These are phyloP conservation scores for Eucalyptus viminalis DNA, from an alignment of 345 rosid species.

Conservation along the genomic window DNA sequence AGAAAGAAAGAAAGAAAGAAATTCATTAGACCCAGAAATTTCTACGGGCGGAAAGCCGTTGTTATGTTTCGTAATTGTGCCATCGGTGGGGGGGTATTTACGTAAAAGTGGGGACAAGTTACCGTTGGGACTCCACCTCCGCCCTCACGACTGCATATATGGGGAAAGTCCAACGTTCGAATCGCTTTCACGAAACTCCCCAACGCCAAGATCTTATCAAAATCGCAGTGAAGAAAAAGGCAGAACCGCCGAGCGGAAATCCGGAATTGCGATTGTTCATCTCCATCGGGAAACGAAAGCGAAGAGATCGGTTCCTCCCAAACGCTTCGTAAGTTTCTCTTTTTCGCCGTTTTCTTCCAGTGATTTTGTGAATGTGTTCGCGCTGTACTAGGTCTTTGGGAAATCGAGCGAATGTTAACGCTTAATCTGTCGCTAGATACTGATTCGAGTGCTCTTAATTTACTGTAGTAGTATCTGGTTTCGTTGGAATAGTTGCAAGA, in stretches of 20 bases:
- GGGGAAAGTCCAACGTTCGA: neutral
- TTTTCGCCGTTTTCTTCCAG: neutral
- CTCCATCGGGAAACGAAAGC: neutral
- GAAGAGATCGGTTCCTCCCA: neutral
- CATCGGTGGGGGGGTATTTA: neutral
- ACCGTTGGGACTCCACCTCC: neutral
- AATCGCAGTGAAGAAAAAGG: neutral
- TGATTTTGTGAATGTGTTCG: neutral
- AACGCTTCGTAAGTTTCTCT: neutral
- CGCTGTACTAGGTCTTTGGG: neutral
- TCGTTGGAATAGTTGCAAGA: neutral
- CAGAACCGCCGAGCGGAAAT: neutral
- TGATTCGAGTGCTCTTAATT: neutral
- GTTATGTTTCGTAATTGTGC: neutral
- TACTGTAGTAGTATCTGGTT: neutral
- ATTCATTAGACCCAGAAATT: neutral
- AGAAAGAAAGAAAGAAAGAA: neutral
- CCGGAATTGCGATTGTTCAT: neutral
- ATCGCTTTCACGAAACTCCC: neutral
- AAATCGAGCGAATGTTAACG: neutral
- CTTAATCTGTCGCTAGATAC: neutral
- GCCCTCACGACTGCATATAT: neutral
- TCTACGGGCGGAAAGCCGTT: neutral
- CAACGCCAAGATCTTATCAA: neutral
- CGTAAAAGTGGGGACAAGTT: neutral